Evolutionary conservation across 345 rosid species (phyloP), one percentile per base, ranked within the genome.

Genomic region (Rhodamnia rubescens): DNA sequence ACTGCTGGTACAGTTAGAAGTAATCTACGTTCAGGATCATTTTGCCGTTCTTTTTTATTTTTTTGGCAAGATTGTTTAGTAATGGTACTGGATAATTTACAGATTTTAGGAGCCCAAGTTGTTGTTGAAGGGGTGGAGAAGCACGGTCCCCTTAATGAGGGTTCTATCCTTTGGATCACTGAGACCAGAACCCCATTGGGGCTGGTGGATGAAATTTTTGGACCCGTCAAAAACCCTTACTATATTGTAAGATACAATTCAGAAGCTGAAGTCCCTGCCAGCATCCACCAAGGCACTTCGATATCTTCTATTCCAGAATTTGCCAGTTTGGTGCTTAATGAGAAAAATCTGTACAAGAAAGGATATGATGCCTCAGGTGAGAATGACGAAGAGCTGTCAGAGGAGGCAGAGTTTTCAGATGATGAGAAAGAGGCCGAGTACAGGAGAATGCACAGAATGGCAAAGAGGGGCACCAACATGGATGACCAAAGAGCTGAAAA

Each of bases 321-420:
- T 86, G 98, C 94, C 85, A 85, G 88, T 87, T 95, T 94, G 86
- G 92, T 95, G 85, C 94, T 98, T 69, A 92, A 88, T 84, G 93
- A 94, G 84, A 90, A 93, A 92, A 92, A 91, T 85, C 90, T 98
- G 82, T 90, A 94, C 92, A 92, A 90, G 89, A 98, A 98, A 93
- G 99, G 98, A 27, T 98, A 96, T 74, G 99, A 98, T 92, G 98
- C 98, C 54, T 96, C 99, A 58, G 97, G 98, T 50, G 97, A 96
- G 87, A 90, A 96, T 84, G 99, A 98, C 84, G 99, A 98, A 91
- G 99, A 96, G 94, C 40, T 93, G 75, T 85, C 93, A 9, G 93
- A 94, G 12, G 98, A 96, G 88, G 92, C 84, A 12, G 98, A 97
- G 91, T 98, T 98, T 88, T 98, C 99, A 8, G 99, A 98, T 89